phyloP scores from a whole-genome alignment of 2,329 filamentous ascomycete genomes.

The Plectosphaerella plurivora region DNA sequence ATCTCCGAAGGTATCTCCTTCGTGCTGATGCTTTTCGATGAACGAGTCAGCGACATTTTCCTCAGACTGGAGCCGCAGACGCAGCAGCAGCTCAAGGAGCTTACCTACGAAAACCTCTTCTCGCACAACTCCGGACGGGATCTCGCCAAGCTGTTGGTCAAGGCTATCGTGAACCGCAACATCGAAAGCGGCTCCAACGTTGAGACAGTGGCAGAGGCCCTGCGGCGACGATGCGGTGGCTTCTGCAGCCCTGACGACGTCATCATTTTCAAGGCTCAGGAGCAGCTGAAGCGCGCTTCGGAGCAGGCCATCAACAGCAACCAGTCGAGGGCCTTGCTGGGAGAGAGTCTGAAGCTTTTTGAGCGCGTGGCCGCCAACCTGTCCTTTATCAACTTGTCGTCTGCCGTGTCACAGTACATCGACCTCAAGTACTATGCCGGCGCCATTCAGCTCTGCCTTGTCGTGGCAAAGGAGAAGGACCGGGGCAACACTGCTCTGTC shows the following conservation, averaged over 20 bases:
- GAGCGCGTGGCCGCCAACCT: slow-evolving; percentile 82
- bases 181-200: slow-evolving; percentile 97
- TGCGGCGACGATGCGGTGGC: slow-evolving; percentile 86
- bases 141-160: slow-evolving; percentile 89
- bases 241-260: slow-evolving; percentile 98
- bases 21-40: slow-evolving; percentile 89
- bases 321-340: slow-evolving; percentile 71
- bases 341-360: slow-evolving; percentile 85
- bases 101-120: slow-evolving; percentile 89
- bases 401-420: slow-evolving; percentile 75
- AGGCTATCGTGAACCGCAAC: slow-evolving; percentile 96
- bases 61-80: slow-evolving; percentile 66
- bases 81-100: slow-evolving; percentile 63
- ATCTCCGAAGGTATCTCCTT: slow-evolving; percentile 97
- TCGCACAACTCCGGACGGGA: slow-evolving; percentile 75
- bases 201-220: slow-evolving; percentile 92
- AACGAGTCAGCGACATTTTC: slow-evolving; percentile 85
- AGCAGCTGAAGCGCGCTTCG: slow-evolving; percentile 82
- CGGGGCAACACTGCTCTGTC: slow-evolving; percentile 78
- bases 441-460: slow-evolving; percentile 81
- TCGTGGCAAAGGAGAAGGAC: slow-evolving; percentile 79
- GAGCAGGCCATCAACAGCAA: slow-evolving; percentile 75
- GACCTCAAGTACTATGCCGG: slow-evolving; percentile 86
- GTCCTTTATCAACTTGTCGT: slow-evolving; percentile 73
- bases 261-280: slow-evolving; percentile 96